These are phyloP conservation scores for Aspergillus sp. DNA, from an alignment of 2,329 filamentous ascomycete species.

Conservation along the genomic window DNA sequence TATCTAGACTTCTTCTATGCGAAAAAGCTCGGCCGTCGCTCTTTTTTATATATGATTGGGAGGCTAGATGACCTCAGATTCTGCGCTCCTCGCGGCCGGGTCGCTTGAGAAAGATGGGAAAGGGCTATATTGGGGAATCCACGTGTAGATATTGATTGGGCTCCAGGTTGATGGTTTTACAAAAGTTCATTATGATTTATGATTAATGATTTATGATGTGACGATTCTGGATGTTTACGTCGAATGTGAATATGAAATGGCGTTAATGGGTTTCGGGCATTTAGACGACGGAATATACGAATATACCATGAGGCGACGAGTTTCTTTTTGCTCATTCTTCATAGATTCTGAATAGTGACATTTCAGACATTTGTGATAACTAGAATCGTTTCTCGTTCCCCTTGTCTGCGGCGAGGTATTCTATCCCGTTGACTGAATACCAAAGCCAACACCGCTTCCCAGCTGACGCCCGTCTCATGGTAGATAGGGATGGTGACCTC, in stretches of 20 bases:
- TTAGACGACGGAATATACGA: neutral
- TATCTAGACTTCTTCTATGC: no score
- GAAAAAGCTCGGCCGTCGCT: no score
- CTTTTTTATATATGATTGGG: no score
- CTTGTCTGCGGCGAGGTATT: no score
- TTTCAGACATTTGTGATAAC: neutral
- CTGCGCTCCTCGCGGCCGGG: no score
- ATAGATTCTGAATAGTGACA: neutral
- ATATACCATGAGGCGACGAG: neutral
- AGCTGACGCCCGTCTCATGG: neutral
- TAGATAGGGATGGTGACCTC: neutral
- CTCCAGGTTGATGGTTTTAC: neutral
- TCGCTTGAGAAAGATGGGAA: no score
- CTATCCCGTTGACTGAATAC: neutral
- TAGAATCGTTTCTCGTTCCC: no score
- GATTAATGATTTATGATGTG: neutral
- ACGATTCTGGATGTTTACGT: neutral
- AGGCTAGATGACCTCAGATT: no score
- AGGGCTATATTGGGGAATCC: no score
- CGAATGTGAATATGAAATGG: neutral
- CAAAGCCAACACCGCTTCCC: neutral
- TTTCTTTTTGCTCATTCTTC: neutral
- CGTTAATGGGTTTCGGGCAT: neutral
- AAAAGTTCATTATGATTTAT: neutral
- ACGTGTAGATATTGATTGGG: neutral